phyloP scores from a whole-genome alignment of 176 grass and related monocot species.

The Phoenix dactylifera region DNA sequence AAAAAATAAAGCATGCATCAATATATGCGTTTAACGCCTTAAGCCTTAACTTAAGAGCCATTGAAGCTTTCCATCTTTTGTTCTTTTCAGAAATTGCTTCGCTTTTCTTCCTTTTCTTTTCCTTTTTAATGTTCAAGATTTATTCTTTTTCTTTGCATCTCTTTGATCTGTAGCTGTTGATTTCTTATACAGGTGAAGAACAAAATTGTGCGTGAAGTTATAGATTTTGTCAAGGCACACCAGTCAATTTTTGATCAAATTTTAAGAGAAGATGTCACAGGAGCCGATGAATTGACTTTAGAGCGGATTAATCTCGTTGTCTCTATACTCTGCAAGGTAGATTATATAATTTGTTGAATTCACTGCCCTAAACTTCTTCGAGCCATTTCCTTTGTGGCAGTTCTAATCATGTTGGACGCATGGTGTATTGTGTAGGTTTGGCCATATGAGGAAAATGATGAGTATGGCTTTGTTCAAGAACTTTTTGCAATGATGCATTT shows the following conservation, averaged over 20 bases:
- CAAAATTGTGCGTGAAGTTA: slow-evolving; percentile 84
- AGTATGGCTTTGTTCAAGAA: slow-evolving; percentile 68
- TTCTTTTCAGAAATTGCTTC: no score
- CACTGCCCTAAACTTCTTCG: no score
- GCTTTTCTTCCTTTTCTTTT: no score
- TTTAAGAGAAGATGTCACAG: slow-evolving; percentile 61
- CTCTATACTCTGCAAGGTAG: slow-evolving; percentile 89
- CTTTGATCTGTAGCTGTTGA: no score
- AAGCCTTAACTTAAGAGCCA: no score
- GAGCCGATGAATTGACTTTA: slow-evolving; percentile 52
- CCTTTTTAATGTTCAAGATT: no score
- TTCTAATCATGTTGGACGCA: background rate
- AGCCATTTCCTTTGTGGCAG: no score
- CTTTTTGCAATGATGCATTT: slow-evolving; percentile 69
- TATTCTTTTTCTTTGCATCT: no score
- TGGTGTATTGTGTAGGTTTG: slow-evolving; percentile 49
- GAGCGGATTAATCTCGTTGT: slow-evolving; percentile 70
- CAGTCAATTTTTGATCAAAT: slow-evolving; percentile 58
- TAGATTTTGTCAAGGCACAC: slow-evolving; percentile 79
- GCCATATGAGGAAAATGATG: slow-evolving; percentile 87
- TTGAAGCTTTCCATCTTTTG: no score
- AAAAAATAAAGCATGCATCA: no score
- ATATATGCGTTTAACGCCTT: no score
- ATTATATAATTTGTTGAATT: background rate
- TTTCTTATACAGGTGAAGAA: slow-evolving; percentile 68